These are phyloP conservation scores for Colletotrichum neosansevieriae DNA, from an alignment of 2,329 filamentous ascomycete genomes.

Conservation along the genomic window DNA sequence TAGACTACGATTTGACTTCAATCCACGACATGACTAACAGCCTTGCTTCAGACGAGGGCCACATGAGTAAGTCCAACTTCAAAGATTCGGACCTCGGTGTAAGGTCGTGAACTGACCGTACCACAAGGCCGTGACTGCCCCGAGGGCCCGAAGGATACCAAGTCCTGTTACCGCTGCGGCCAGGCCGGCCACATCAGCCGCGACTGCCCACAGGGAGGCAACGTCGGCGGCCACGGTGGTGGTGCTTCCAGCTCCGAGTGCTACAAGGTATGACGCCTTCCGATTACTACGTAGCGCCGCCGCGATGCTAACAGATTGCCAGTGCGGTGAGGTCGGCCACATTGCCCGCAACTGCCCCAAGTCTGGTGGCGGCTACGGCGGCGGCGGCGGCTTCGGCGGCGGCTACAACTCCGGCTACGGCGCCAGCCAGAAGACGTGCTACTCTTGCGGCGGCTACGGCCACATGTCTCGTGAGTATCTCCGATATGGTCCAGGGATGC, in stretches of 20 bases:
- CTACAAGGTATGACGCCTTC: constrained; percentile 76
- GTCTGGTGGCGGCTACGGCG: constrained; percentile 64
- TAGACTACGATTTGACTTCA: constrained; percentile 44
- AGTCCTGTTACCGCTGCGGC: constrained; percentile 83
- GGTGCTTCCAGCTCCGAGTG: constrained; percentile 74
- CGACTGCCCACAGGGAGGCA: constrained; percentile 72
- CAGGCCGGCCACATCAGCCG: constrained; percentile 91
- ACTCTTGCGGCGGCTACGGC: constrained; percentile 96
- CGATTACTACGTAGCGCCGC: not conserved
- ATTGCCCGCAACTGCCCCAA: constrained; percentile 92
- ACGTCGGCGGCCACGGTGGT: constrained; percentile 56
- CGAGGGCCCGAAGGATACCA: constrained; percentile 87
- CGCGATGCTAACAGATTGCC: constrained; percentile 34
- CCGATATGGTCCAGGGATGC: too few species aligned
- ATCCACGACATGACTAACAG: constrained; percentile 42
- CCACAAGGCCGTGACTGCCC: constrained; percentile 87
- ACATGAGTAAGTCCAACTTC: constrained; percentile 74
- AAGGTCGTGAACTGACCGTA: constrained; percentile 41
- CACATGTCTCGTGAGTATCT: constrained; percentile 85
- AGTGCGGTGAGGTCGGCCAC: constrained; percentile 95
- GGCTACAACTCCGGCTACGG: constrained; percentile 61
- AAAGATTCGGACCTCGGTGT: constrained; percentile 15
- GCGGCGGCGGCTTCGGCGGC: constrained; percentile 63
- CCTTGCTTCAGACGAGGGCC: constrained; percentile 67
- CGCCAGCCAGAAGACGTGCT: constrained; percentile 86